Evolutionary conservation across 2,329 filamentous ascomycete genomes (phyloP).

Genomic region (Pyrenophora teres): DNA sequence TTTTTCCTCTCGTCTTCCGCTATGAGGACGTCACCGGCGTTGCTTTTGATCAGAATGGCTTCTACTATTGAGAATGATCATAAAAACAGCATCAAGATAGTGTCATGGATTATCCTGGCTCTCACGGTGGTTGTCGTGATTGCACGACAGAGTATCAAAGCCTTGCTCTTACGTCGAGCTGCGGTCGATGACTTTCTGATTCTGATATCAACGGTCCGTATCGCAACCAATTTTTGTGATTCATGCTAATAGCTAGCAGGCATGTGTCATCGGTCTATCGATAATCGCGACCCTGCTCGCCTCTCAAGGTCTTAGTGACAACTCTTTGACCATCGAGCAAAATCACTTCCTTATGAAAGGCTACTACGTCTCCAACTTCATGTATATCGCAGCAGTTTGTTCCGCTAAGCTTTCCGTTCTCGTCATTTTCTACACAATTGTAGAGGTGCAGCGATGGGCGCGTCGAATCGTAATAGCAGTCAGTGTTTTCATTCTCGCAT

Average conservation of each 20-base stretch:
- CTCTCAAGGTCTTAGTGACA: constrained; percentile 30
- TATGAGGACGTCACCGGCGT: constrained; percentile 24
- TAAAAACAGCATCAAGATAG: constrained; percentile 26
- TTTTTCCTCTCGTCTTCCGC: neutral
- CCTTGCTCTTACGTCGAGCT: constrained; percentile 28
- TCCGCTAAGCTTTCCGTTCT: constrained; percentile 40
- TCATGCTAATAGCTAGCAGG: constrained; percentile 22
- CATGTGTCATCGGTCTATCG: constrained; percentile 36
- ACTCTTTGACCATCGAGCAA: constrained; percentile 21
- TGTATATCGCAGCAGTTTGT: constrained; percentile 37
- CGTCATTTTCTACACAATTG: constrained; percentile 33
- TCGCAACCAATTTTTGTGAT: neutral
- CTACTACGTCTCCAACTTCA: constrained; percentile 41
- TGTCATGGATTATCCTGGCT: constrained; percentile 35
- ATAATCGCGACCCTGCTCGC: constrained; percentile 31
- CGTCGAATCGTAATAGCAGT: constrained; percentile 27
- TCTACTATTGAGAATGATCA: constrained; percentile 19
- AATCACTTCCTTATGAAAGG: constrained; percentile 35
- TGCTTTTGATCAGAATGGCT: constrained; percentile 9
- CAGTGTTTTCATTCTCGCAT: constrained; percentile 30
- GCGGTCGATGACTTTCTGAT: constrained; percentile 38
- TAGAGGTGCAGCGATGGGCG: constrained; percentile 23
- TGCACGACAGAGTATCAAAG: constrained; percentile 34
- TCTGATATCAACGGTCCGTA: constrained; percentile 37
- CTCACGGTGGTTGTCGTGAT: constrained; percentile 32